Conservation (phyloP, 202 grass and related monocot genomes). For the Dendrocalamus latiflorus region DNA sequence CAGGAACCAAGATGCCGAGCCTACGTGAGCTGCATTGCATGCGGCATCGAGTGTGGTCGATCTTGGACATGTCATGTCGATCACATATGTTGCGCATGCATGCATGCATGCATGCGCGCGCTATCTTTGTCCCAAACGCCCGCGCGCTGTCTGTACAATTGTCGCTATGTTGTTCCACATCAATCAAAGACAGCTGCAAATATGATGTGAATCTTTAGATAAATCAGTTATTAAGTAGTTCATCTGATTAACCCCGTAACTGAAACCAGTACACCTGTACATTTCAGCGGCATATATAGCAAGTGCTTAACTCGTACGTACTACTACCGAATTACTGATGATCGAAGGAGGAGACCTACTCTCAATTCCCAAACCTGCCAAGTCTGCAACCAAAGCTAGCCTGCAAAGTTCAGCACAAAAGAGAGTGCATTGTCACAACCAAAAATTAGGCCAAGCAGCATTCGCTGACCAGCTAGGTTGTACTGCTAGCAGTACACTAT, state of each 20-base stretch:
- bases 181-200: not conserved
- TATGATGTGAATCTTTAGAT: not conserved
- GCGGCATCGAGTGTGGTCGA: not conserved
- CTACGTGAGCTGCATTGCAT: not conserved
- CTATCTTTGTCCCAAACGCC: not conserved
- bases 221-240: not conserved
- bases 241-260: not conserved
- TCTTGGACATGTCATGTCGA: not conserved
- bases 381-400: not conserved
- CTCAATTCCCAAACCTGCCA: not conserved
- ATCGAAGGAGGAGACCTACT: not conserved
- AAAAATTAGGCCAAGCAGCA: constrained; percentile 28
- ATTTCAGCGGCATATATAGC: too few relatives aligned
- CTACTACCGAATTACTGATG: not conserved
- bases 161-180: not conserved
- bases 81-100: not conserved
- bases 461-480: not conserved
- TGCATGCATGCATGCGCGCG: not conserved
- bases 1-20: not conserved
- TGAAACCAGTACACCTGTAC: too few relatives aligned
- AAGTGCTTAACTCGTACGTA: not conserved
- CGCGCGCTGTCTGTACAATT: not conserved
- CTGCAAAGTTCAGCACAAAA: not conserved
- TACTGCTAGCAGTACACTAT: too few relatives aligned
- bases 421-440: not conserved